These are phyloP conservation scores for Daldinia eschscholtzii DNA, from an alignment of 2,329 filamentous ascomycete genomes.

Conservation along the genomic window DNA sequence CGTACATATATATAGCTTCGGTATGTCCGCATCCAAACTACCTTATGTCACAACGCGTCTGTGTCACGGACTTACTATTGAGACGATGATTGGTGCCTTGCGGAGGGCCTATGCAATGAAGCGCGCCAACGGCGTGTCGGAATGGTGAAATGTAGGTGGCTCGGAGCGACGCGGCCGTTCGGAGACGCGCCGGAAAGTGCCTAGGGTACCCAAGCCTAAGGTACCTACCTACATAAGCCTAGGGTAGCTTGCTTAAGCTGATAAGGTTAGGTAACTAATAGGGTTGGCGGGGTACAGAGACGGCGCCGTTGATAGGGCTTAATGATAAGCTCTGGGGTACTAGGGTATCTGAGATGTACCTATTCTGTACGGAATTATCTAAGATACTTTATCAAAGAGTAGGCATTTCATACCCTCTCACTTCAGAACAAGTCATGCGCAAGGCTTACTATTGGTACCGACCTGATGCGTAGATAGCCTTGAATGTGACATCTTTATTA, in stretches of 20 bases:
- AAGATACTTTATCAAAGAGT: too few relatives aligned
- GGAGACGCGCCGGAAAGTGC: slow-evolving; percentile 15
- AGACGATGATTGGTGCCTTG: neutral
- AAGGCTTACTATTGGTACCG: too few relatives aligned
- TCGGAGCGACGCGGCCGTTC: slow-evolving; percentile 1
- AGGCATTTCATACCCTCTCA: too few relatives aligned
- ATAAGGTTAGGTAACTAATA: neutral
- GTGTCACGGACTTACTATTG: too few relatives aligned
- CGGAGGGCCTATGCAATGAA: neutral
- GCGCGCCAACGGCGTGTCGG: neutral
- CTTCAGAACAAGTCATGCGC: too few relatives aligned
- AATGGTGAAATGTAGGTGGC: neutral
- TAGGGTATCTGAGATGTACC: too few relatives aligned
- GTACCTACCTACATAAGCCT: too few relatives aligned
- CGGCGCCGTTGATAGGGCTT: slow-evolving; percentile 22
- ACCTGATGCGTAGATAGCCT: too few relatives aligned
- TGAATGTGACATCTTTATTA: too few relatives aligned
- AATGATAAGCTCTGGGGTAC: slow-evolving; percentile 19
- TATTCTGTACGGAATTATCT: too few relatives aligned
- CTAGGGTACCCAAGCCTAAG: too few relatives aligned
- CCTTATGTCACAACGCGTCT: too few relatives aligned
- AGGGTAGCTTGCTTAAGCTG: neutral
- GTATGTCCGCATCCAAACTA: slow-evolving; percentile 29
- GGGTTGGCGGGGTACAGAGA: neutral
- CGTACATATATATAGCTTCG: slow-evolving; percentile 20